Base-by-base conservation (phyloP, 257 asterid species). In the Nicotiana sylvestris region DNA sequence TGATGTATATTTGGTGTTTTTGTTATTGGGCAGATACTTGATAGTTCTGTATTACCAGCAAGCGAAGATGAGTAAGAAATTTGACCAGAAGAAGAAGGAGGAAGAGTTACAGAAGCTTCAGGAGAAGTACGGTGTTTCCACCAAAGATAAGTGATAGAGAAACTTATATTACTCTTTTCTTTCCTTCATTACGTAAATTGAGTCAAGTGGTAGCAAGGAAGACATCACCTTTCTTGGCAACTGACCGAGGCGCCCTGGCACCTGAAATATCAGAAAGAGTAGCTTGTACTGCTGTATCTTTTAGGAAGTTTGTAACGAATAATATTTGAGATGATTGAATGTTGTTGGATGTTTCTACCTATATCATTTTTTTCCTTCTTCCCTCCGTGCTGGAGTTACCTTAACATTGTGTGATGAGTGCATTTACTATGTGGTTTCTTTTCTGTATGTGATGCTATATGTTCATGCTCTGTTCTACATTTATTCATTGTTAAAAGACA, bases 41-140 rank as follows among this genome's bases (percentile, higher is more conserved):
- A 92, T 95, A 77, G 98, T 95, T 62, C 64, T 95, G 88, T 95
- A 95, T 81, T 95, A 95, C 86, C 99, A 93, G 93, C 99, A 91
- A 86, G 97, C 92, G 2, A 95, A 95, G 93, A 95, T 95, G 99
- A 93, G 94, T 74, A 95, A 95, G 93, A 95, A 95, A 84, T 92
- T 91, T 79, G 98, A 95, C 77, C 95, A 89, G 91, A 95, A 85
- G 93, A 93, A 95, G 91, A 92, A 95, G 90, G 98, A 95, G 83
- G 99, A 93, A 6, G 97, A 95, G 90, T 86, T 93, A 81, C 87
- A 85, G 80, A 93, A 83, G 97, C 89, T 95, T 27, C 98, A 95
- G 89, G 99, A 95, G 86, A 95, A 90, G 88, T 92, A 95, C 53
- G 99, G 98, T 2, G 83, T 95, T 61, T 64, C 94, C 35, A 87